Evolutionary conservation across 257 asterid species (phyloP).

Genomic region (Paraleonurus japonicus): DNA sequence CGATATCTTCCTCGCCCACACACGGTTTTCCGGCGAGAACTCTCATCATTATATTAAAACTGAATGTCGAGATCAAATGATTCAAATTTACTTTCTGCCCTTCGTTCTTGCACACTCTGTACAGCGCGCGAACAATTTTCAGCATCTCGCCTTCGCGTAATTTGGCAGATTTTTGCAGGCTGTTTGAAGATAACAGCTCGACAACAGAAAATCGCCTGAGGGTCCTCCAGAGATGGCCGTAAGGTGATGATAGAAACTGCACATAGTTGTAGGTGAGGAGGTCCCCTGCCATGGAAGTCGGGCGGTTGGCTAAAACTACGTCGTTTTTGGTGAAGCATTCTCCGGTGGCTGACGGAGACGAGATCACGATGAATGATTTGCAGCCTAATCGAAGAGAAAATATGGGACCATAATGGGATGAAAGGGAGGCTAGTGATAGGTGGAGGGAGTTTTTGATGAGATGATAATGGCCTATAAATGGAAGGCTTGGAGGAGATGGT

Average conservation of each 20-base stretch:
- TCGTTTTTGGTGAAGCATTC: not conserved
- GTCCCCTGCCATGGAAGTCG: not conserved
- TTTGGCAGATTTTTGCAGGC: not conserved
- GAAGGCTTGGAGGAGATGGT: not conserved
- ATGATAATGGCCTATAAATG: not conserved
- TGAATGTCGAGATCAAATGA: not conserved
- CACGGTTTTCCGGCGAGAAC: not conserved
- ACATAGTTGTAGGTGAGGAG: not conserved
- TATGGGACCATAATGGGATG: not conserved
- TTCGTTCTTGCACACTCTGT: not conserved
- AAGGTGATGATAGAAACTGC: not conserved
- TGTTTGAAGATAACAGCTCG: not conserved
- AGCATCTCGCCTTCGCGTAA: not conserved
- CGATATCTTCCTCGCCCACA: not conserved
- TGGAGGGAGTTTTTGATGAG: not conserved
- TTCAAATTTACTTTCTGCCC: not conserved
- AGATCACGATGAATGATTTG: not conserved
- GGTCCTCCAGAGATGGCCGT: not conserved
- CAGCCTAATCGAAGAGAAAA: not conserved
- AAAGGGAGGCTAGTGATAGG: not conserved
- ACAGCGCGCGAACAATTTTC: not conserved
- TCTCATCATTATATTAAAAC: not conserved
- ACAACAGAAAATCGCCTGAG: not conserved
- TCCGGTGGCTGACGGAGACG: not conserved
- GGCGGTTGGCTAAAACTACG: not conserved